Conservation (phyloP, 148 eudicot genomes). For the Rhododendron ovatum region DNA sequence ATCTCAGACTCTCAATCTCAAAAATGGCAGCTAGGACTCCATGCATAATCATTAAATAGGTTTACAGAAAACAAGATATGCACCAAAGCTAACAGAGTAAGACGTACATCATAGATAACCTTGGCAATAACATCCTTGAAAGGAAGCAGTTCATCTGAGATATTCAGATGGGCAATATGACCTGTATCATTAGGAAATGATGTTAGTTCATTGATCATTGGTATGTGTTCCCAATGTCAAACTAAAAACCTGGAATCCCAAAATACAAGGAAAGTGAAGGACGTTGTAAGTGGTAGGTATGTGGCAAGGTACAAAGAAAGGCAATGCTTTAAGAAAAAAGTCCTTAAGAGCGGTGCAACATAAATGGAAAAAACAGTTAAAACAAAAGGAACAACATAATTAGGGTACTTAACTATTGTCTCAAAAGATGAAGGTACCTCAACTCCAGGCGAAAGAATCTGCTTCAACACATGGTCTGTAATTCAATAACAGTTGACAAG, state of each 20-base stretch:
- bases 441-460: slow-evolving; percentile 82
- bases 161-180: slow-evolving; percentile 96
- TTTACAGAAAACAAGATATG: neutral
- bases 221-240: slow-evolving; percentile 1
- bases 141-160: slow-evolving; percentile 79
- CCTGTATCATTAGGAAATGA: slow-evolving; percentile 51
- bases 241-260: neutral
- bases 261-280: neutral
- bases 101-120: slow-evolving; percentile 93
- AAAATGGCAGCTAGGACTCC: neutral
- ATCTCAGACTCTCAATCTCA: neutral
- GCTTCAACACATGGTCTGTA: slow-evolving; percentile 86
- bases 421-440: slow-evolving; percentile 96
- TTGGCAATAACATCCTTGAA: slow-evolving; percentile 86
- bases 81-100: neutral
- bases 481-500: slow-evolving; percentile 12
- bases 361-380: neutral
- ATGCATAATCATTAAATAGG: neutral
- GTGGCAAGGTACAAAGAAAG: neutral
- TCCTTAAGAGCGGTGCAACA: neutral
- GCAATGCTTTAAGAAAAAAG: neutral
- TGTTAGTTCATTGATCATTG: slow-evolving; percentile 22
- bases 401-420: slow-evolving; percentile 88
- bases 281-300: neutral
- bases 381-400: slow-evolving; percentile 3